These are phyloP conservation scores for Phytophthora lateralis DNA, from an alignment of 352 stramenopile genomes.

Conservation along the genomic window DNA sequence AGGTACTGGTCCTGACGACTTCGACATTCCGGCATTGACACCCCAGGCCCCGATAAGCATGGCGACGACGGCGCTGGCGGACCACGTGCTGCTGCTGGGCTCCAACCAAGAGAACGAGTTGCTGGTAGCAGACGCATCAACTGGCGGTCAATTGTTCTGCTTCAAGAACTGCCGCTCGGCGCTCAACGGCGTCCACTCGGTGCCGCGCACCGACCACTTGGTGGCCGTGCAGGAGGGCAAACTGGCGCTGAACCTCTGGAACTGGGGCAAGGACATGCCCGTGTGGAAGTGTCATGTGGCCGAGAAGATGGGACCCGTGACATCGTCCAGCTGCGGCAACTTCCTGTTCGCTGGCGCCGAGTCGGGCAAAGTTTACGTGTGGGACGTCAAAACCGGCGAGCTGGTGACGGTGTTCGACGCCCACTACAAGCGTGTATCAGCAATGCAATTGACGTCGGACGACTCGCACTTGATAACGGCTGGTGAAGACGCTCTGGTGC, in stretches of 20 bases:
- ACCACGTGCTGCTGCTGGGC: slow-evolving; percentile 71
- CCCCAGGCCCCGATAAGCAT: slow-evolving; percentile 28
- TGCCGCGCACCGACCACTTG: slow-evolving; percentile 74
- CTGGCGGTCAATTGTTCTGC: slow-evolving; percentile 67
- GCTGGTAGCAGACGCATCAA: slow-evolving; percentile 62
- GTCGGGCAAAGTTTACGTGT: slow-evolving; percentile 88
- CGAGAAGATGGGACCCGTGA: slow-evolving; percentile 71
- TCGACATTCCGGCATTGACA: slow-evolving; percentile 7
- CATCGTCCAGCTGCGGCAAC: slow-evolving; percentile 67
- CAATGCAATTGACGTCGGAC: slow-evolving; percentile 67
- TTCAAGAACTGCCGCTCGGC: slow-evolving; percentile 75
- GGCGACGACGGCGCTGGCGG: slow-evolving; percentile 48
- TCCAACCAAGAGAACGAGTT: slow-evolving; percentile 75
- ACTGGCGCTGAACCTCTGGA: slow-evolving; percentile 64
- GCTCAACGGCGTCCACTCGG: slow-evolving; percentile 51
- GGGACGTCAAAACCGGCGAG: slow-evolving; percentile 83
- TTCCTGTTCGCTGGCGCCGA: slow-evolving; percentile 73
- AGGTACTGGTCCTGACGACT: slow-evolving; percentile 30
- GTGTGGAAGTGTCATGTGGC: slow-evolving; percentile 77
- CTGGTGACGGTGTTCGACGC: slow-evolving; percentile 83
- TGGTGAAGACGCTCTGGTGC: slow-evolving; percentile 83
- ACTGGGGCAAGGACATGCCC: slow-evolving; percentile 74
- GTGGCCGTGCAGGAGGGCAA: slow-evolving; percentile 73
- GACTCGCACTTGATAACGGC: slow-evolving; percentile 82
- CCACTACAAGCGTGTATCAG: slow-evolving; percentile 87